Evolutionary conservation across 208 protist genomes (phyloP), one percentile per base, ranked within the genome.

Genomic region (Naegleria fowleri): DNA sequence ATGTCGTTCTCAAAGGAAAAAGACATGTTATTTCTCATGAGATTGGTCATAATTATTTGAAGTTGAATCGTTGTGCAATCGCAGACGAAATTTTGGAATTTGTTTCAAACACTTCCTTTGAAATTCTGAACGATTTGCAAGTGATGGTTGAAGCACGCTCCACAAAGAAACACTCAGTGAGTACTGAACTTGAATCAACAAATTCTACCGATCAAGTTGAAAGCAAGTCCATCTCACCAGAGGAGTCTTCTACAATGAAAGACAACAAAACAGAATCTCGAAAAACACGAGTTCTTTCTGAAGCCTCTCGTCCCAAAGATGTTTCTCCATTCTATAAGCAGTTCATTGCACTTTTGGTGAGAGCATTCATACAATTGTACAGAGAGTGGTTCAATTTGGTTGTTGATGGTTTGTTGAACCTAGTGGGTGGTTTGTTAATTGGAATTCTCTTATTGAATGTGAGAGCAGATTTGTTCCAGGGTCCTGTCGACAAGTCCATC

Each of bases 121-220:
- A 86, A 38, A n/a, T 58, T 15, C 90, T 92, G 9, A 16, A 90
- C 38, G 90, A 90, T 38, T 90, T 92, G 19, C 92, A 48, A 22
- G 13, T 92, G 0, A n/a, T 88, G 2, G 90, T 92, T 48, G 41
- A 92, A 89, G 19, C 38, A 13, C 6, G 2, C 33, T 76, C 76
- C 29, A 41, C 48, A 0, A 79, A 58, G 29, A 38, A 39, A 29
- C 1, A 15, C 1, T 67, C 55, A 67, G 7, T 7, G n/a, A n/a
- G n/a, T n/a, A n/a, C n/a, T n/a, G 43, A 48, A 48, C 43, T 48
- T 7, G 43, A 29, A 15, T 67, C 55, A 67, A 13, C 2, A 67
- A 19, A 67, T 13, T 67, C 19, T 29, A 4, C 11, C 0, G 55
- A 67, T 48, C 43, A 9, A 9, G 43, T 9, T 9, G 43, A 48